Conservation (phyloP, 495 filamentous ascomycete genomes). For the Daldinia concentrica region DNA sequence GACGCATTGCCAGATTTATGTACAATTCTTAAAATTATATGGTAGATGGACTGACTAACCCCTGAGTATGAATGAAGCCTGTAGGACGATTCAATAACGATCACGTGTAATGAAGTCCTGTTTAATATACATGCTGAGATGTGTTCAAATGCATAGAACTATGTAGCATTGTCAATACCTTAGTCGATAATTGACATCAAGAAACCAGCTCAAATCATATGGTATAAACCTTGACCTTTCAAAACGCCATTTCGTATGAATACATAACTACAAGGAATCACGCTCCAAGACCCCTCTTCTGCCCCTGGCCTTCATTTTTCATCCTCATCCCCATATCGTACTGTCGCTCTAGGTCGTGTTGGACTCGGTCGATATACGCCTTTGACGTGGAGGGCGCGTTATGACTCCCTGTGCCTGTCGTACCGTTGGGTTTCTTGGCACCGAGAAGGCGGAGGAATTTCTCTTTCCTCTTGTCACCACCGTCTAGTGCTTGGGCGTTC, state of each 20-base stretch:
- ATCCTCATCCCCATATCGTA: constrained; percentile 65
- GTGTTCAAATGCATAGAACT: background rate
- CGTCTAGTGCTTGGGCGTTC: constrained; percentile 62
- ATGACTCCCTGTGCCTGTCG: constrained; percentile 17
- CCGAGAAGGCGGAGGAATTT: constrained; percentile 69
- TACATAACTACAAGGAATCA: constrained; percentile 42
- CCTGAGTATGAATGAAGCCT: background rate
- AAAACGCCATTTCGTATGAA: constrained; percentile 35
- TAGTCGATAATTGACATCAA: background rate
- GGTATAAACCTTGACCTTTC: constrained; percentile 33
- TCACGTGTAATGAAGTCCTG: background rate
- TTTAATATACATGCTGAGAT: background rate
- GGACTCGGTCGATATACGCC: constrained; percentile 52
- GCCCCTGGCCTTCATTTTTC: constrained; percentile 63
- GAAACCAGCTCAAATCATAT: constrained; percentile 16
- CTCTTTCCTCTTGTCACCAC: constrained; percentile 58
- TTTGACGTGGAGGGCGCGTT: constrained; percentile 26
- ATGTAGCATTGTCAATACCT: constrained; percentile 10
- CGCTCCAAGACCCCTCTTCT: constrained; percentile 64
- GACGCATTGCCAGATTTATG: background rate
- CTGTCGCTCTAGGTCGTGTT: constrained; percentile 67
- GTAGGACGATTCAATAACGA: background rate
- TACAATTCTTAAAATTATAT: background rate
- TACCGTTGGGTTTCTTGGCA: constrained; percentile 52
- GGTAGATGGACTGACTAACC: background rate